Evolutionary conservation across 1,284 basidiomycete genomes (phyloP).

Genomic region (Boletus nobilissimus): DNA sequence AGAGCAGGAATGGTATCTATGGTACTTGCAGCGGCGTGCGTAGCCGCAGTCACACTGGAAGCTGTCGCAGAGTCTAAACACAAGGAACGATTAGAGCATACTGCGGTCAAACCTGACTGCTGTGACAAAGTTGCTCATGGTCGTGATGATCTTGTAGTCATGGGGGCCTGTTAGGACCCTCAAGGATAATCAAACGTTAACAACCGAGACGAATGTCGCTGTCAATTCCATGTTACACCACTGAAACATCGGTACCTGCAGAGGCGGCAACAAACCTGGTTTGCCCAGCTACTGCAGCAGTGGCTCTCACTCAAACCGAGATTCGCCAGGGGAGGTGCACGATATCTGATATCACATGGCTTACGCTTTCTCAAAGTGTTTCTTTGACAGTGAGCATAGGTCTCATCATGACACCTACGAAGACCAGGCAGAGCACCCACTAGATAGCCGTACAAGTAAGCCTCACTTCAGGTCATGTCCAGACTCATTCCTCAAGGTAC

Average conservation of each 20-base stretch:
- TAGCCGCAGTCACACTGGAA: slow-evolving; percentile 30
- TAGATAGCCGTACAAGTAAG: slow-evolving; percentile 22
- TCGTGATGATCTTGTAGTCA: not conserved
- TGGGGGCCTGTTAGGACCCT: not conserved
- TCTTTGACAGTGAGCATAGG: not conserved
- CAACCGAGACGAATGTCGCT: not conserved
- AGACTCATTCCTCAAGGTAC: slow-evolving; percentile 7
- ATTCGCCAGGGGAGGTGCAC: not conserved
- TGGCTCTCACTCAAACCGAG: not conserved
- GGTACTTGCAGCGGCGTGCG: slow-evolving; percentile 24
- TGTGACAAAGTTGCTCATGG: not conserved
- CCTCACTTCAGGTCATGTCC: not conserved
- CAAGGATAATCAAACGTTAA: not conserved
- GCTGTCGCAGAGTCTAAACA: slow-evolving; percentile 14
- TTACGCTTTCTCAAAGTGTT: not conserved
- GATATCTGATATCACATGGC: not conserved
- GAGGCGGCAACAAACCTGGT: not conserved
- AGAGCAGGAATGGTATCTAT: slow-evolving; percentile 7
- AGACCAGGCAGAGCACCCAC: too few species aligned
- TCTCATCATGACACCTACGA: not conserved
- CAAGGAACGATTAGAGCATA: slow-evolving; percentile 11
- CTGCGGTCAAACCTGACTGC: slow-evolving; percentile 1
- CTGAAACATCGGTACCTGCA: not conserved
- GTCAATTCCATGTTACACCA: not conserved
- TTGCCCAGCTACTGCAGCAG: not conserved